Conservation (phyloP, 805 yeast species). For the Hanseniaspora jakobsenii region DNA sequence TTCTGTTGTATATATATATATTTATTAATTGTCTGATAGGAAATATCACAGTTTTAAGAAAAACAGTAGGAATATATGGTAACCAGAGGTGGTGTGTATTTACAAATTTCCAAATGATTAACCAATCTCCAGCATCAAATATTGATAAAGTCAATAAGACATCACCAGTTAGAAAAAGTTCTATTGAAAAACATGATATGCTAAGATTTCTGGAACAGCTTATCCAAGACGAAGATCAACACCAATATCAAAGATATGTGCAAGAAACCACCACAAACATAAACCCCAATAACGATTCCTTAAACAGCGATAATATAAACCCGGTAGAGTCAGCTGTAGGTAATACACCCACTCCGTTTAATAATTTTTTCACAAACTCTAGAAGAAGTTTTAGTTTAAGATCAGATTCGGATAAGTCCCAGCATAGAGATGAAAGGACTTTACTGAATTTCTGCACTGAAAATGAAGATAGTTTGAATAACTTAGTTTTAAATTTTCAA, state of each 20-base stretch:
- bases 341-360: constrained; percentile 11
- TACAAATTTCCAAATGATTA: no score
- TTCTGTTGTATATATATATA: no score
- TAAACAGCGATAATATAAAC: no score
- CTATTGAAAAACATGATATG: constrained; percentile 12
- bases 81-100: no score
- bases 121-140: constrained; percentile 11
- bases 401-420: neutral
- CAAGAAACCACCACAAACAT: constrained; percentile 1
- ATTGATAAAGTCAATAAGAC: neutral
- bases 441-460: neutral
- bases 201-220: constrained; percentile 9
- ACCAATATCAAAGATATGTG: constrained; percentile 6
- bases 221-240: constrained; percentile 12
- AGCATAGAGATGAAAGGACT: constrained; percentile 1
- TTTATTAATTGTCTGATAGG: no score
- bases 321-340: neutral
- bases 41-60: no score
- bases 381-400: constrained; percentile 14
- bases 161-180: constrained; percentile 14
- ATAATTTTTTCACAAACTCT: neutral
- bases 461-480: neutral
- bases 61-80: no score
- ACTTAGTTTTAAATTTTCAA: constrained; percentile 12
- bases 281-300: no score